Evolutionary conservation across 495 filamentous ascomycete species (phyloP), one percentile per base, ranked within the genome.

Genomic region (Aspergillus nidulans): DNA sequence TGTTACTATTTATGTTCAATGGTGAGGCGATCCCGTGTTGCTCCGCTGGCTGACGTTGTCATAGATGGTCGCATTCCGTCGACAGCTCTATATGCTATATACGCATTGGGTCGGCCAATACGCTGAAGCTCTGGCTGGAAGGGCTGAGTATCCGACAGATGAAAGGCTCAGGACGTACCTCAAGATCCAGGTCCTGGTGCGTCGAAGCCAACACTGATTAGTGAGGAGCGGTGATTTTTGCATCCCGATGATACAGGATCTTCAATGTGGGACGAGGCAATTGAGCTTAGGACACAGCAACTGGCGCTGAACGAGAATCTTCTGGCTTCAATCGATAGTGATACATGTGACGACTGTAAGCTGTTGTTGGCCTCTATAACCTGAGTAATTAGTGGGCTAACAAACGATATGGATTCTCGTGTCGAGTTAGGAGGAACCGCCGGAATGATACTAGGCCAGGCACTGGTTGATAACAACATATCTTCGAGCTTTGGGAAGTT

Each of bases 1-100:
- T 53, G 50, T 30, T 44, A 45, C n/a, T 53, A 53, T 12, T 19
- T 44, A 6, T 53, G 41, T 34, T 53, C 24, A 6, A 53, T 21
- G 51, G 40, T 39, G 18, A 16, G 36, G 3, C 19, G 3, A 19
- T 8, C 47, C 23, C 18, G n/a, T 21, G 16, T 38, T 2, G 32
- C 6, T 3, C 32, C 6, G 32, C 25, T 32, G 25, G 16, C 25
- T 30, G n/a, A 15, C n/a, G n/a, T 32, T 48, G 34, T 1, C 21
- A 20, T 20, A 54, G 52, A 19, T 45, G 42, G 20, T 54, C 9
- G 13, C 44, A 20, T 55, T 55, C 24, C 52, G 44, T 13, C 42
- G 52, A 18, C 52, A 55, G 16, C 18, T 49, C 5, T 13, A 20
- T 8, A 55, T 55, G 32, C 21, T 21, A 41, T n/a, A 40, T 21